Percentiles rank a stretch among this genome's conserved stretches.
These are phyloP conservation scores for Suillus ampliporus DNA, from an alignment of 768 basidiomycete genomes.

Conservation along the genomic window DNA sequence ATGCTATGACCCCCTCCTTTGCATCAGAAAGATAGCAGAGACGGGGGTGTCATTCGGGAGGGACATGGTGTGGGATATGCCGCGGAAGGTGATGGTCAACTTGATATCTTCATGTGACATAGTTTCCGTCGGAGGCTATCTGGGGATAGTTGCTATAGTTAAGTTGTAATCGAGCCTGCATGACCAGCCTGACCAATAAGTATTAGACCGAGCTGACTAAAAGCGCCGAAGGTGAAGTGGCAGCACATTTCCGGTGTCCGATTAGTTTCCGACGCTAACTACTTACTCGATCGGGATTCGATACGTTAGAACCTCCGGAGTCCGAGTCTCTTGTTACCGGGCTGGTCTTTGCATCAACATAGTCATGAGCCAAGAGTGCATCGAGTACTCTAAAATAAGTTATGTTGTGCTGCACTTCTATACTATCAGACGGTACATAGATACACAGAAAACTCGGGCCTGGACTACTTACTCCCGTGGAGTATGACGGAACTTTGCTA, in stretches of 20 bases:
- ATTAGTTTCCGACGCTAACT: too few species aligned
- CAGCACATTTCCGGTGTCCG: too few species aligned
- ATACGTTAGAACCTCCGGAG: too few species aligned
- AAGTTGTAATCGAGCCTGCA: not conserved
- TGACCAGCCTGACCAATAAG: not conserved
- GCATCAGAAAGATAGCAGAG: conserved; percentile 39
- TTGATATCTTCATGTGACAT: conserved; percentile 17
- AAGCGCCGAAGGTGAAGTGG: too few species aligned
- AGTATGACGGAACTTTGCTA: too few species aligned
- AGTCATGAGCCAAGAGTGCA: not conserved
- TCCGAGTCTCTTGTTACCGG: too few species aligned
- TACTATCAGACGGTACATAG: not conserved
- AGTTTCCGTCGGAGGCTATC: not conserved
- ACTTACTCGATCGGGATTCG: too few species aligned
- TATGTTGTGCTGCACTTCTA: not conserved
- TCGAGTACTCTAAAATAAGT: not conserved
- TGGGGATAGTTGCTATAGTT: not conserved
- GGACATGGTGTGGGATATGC: conserved; percentile 50
- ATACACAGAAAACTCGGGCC: not conserved
- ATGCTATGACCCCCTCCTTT: not conserved
- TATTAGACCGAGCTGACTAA: not conserved
- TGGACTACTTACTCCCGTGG: not conserved
- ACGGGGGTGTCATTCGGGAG: conserved; percentile 58
- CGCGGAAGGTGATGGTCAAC: conserved; percentile 51
- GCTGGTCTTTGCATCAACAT: too few species aligned